A percentile compares a stretch with the other conserved stretches of the same genome.
These are phyloP conservation scores for Solanum tacnaense DNA, from an alignment of 257 asterid species.

Conservation along the genomic window DNA sequence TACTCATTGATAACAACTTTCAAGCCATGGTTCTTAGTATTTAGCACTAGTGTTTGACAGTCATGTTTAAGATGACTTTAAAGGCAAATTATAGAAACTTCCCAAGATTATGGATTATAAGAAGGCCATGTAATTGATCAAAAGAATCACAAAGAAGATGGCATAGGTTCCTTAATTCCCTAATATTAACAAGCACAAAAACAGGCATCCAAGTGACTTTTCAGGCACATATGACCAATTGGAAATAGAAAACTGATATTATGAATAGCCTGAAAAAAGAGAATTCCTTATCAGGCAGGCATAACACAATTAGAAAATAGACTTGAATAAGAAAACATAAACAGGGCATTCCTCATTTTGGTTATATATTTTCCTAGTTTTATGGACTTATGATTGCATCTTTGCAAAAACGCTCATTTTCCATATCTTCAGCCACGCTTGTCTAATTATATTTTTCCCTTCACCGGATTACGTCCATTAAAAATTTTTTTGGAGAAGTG, in stretches of 20 bases:
- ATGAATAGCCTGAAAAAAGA: background rate
- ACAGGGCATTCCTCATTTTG: background rate
- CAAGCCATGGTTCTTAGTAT: background rate
- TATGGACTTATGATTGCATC: background rate
- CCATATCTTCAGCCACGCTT: background rate
- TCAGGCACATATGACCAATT: background rate
- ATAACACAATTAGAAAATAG: background rate
- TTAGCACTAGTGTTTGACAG: background rate
- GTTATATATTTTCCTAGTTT: background rate
- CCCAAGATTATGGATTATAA: background rate
- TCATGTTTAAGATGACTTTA: background rate
- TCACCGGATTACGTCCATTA: background rate
- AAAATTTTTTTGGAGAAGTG: background rate
- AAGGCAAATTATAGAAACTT: background rate
- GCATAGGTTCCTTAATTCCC: background rate
- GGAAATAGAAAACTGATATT: background rate
- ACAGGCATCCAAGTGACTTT: background rate
- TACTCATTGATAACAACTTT: background rate
- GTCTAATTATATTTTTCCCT: background rate
- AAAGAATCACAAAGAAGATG: background rate
- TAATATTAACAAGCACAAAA: background rate
- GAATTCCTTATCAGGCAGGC: background rate
- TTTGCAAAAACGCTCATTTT: background rate
- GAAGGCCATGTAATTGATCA: background rate
- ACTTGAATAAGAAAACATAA: background rate